These are phyloP conservation scores for Echinosophora koreensis DNA, from an alignment of 306 rosid species.

Conservation along the genomic window DNA sequence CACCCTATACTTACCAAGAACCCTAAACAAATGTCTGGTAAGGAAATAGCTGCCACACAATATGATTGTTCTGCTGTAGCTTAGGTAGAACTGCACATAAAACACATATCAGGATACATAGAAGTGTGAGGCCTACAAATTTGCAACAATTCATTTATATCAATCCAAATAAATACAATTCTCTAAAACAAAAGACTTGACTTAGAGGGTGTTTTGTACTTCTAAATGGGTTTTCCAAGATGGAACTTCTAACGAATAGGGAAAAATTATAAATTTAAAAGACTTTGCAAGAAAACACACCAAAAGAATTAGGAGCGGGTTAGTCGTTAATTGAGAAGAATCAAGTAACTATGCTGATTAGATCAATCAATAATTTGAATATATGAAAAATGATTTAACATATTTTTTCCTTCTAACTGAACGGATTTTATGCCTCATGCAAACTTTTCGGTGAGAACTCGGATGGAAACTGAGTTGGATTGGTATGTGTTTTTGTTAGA, in stretches of 20 bases:
- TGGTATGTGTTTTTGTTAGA: background rate
- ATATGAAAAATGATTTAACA: background rate
- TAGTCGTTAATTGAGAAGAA: background rate
- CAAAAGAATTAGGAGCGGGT: background rate
- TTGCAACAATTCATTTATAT: background rate
- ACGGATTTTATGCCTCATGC: constrained; percentile 1
- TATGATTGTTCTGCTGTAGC: background rate
- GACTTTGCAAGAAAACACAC: background rate
- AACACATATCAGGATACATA: background rate
- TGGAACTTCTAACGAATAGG: background rate
- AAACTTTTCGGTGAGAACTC: background rate
- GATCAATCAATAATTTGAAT: background rate
- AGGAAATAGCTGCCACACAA: background rate
- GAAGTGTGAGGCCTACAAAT: background rate
- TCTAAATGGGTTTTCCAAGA: background rate
- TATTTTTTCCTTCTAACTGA: background rate
- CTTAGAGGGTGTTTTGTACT: background rate
- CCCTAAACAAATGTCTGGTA: background rate
- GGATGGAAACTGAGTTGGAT: background rate
- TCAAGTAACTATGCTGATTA: background rate
- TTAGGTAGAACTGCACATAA: background rate
- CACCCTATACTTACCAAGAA: background rate
- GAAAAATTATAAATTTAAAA: too few relatives aligned
- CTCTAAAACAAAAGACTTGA: background rate
- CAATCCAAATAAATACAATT: background rate